These are phyloP conservation scores for Halophytophthora polymorphica DNA, from an alignment of 352 stramenopile species.

Conservation along the genomic window DNA sequence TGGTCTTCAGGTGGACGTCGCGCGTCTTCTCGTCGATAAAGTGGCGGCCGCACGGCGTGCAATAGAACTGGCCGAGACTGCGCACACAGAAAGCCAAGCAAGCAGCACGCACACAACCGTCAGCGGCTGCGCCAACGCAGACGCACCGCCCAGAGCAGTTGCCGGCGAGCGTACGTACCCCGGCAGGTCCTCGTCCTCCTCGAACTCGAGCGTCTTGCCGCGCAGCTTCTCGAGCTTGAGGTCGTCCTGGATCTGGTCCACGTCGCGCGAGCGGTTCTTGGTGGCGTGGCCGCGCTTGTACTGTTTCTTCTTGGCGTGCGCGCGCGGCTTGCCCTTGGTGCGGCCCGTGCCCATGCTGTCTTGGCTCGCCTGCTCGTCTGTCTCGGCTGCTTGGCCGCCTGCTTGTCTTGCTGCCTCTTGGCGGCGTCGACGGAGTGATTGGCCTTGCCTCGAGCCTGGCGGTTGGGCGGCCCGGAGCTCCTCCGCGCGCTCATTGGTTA, in stretches of 20 bases:
- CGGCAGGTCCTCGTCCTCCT: slow-evolving; percentile 82
- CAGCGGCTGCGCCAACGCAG: not conserved
- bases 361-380: slow-evolving; percentile 7
- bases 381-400: not conserved
- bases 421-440: not conserved
- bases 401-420: slow-evolving; percentile 11
- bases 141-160: not conserved
- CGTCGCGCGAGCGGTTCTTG: slow-evolving; percentile 73
- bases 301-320: slow-evolving; percentile 83
- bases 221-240: slow-evolving; percentile 54
- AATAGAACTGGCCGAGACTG: slow-evolving; percentile 86
- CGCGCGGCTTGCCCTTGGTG: slow-evolving; percentile 56
- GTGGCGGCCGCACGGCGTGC: slow-evolving; percentile 80
- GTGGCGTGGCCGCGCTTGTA: slow-evolving; percentile 85
- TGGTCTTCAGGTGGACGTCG: slow-evolving; percentile 76
- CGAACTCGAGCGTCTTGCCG: slow-evolving; percentile 63
- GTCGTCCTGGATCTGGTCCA: slow-evolving; percentile 90
- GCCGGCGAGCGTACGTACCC: slow-evolving; percentile 32
- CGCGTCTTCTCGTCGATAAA: slow-evolving; percentile 83
- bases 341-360: slow-evolving; percentile 32
- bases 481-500: slow-evolving; percentile 15
- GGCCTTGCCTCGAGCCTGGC: not conserved
- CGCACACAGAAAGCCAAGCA: slow-evolving; percentile 2
- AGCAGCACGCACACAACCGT: not conserved
- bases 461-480: too few species aligned